Evolutionary conservation across 306 rosid species (phyloP), one percentile per base, ranked within the genome.

Genomic region (Alnus rubra): DNA sequence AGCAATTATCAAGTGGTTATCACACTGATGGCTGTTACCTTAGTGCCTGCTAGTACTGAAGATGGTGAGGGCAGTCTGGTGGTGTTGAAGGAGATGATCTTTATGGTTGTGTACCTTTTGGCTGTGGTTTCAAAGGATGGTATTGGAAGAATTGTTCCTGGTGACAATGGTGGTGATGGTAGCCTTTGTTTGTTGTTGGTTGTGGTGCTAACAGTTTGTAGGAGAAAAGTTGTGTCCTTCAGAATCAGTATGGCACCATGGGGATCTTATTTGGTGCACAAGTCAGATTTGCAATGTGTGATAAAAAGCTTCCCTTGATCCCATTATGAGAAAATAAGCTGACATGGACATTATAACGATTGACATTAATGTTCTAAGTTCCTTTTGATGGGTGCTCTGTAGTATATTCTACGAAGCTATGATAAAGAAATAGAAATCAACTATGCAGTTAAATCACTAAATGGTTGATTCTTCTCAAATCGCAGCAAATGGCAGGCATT

Each of bases 401-500:
- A 4, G 58, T 33, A 68, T 58, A 63, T 76, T 44, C 64, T 45
- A 59, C 54, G 80, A 69, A 56, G 45, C 67, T 82, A 39, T 77
- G 76, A 47, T 62, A 76, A 62, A 44, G 59, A 58, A 71, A 84
- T 51, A 30, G 37, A 11, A 65, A 74, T 87, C 68, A 78, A 44
- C 51, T 42, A 39, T 81, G 47, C 69, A 18, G 33, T 49, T 70
- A 65, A 79, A 44, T 73, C 56, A 8, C 75, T 9, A 67, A 72
- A 55, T 50, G 63, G 55, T 71, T 78, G 37, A 55, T 83, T 77
- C 72, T 18, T 75, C 78, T 67, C 54, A 60, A 78, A 39, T 83
- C 71, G 69, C 87, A 95, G 98, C 82, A 95, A 93, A 87, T 95
- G 99, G 99, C 90, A 95, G 88, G 99, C 99, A 35, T 95, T 95